These are phyloP conservation scores for Lichtheimia corymbifera DNA, from an alignment of 371 early-diverging fungal species.

Conservation along the genomic window DNA sequence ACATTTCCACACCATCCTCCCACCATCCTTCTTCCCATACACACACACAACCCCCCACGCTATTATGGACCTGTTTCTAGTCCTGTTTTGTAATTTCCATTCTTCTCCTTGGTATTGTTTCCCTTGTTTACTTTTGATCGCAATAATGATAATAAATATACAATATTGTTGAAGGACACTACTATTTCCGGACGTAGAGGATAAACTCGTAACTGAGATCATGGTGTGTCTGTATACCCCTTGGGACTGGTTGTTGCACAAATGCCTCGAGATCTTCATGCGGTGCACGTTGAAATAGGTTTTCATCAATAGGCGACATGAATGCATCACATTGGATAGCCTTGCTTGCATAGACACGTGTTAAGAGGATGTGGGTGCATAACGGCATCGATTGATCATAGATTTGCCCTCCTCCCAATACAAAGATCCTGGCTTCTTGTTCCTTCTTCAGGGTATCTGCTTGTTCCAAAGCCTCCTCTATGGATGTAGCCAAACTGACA, in stretches of 20 bases:
- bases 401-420: conserved; percentile 70
- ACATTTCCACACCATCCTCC: too few relatives aligned
- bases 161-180: not conserved
- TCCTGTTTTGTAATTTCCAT: too few relatives aligned
- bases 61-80: too few relatives aligned
- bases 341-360: conserved; percentile 52
- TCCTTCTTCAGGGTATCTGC: conserved; percentile 11
- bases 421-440: conserved; percentile 41
- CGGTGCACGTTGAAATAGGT: conserved; percentile 24
- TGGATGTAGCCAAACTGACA: conserved; percentile 39
- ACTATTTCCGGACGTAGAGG: conserved; percentile 35
- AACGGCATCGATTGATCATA: conserved; percentile 58
- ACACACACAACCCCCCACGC: too few relatives aligned
- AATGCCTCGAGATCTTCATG: conserved; percentile 44
- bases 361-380: conserved; percentile 62
- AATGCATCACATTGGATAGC: conserved; percentile 63
- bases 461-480: conserved; percentile 54
- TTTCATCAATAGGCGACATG: conserved; percentile 56
- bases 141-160: not conserved
- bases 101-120: too few relatives aligned
- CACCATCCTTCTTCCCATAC: too few relatives aligned
- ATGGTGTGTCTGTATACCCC: conserved; percentile 44
- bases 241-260: conserved; percentile 38
- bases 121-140: not conserved
- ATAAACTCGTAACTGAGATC: conserved; percentile 50